Base-by-base conservation (phyloP, 441 rosid species). In the Bocquillonia castaneifolia region DNA sequence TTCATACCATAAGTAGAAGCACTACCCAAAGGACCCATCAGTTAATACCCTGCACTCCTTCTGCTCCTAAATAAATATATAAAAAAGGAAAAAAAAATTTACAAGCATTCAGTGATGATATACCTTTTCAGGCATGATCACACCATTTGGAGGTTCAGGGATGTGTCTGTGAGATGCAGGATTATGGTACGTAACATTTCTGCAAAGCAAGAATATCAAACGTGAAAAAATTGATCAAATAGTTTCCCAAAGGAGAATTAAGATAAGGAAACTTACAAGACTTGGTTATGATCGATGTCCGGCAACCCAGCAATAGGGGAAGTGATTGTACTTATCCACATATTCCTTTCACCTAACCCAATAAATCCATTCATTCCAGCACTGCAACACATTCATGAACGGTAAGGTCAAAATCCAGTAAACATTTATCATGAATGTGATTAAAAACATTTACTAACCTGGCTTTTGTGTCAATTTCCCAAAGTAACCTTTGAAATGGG, bases 281-380 rank as follows among this genome's bases (percentile, higher is more conserved):
- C 88, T 82, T 80, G 86, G 82, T 88, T 94, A 77, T 64, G 36
- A 59, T 77, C 85, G 42, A 92, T 74, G 78, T 79, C 58, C 31
- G 88, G 94, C 69, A 92, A 80, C 53, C 93, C 96, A 52, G 37
- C 73, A 75, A 90, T 76, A 68, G 97, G 99, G 5, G 99, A 90
- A 67, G 70, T 61, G 53, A 92, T 69, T 50, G 20, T 31, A 64
- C 10, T 37, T 66, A 50, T 79, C 63, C 74, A 73, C 65, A 47
- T 80, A 78, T 92, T 92, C 83, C 97, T 85, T 80, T 81, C 83
- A 56, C 58, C 52, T 61, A 90, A 66, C 92, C 90, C 84, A 68
- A 94, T 69, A 77, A 45, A 92, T 25, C 99, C 99, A 69, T 86
- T 94, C 96, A 90, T 88, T 70, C 94, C 97, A 80, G 80, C 83